Base-by-base conservation (phyloP, 177 flowering plant species). In the Vitis hybrid region DNA sequence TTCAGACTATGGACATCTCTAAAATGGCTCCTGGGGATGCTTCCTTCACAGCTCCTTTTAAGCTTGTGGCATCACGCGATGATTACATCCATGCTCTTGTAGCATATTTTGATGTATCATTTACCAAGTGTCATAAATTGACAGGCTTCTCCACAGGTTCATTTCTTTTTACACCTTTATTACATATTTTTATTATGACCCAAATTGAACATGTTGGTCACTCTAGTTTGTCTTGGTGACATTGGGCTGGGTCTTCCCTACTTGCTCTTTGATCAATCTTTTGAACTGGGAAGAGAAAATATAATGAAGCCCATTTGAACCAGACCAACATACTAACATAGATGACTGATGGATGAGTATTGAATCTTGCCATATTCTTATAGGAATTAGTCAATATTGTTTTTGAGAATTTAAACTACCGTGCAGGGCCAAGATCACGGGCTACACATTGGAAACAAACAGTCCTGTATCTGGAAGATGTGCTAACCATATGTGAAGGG, bases 361-460 rank as follows among this genome's bases (percentile, higher is more conserved):
- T 24, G 28, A 24, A 24, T 24, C 28, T 24, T 24, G 28, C 47
- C 4, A 38, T 38, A 5, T 38, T 38, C 47, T 5, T 38, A 38
- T 7, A 38, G 47, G 47, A 38, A 38, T 38, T 38, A 6, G 9
- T 38, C 47, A 7, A 38, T 38, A 1, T 38, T 11, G 47, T 28
- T 72, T 57, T 18, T 52, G 61, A 51, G 5, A 51, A 13, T n/a
- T 15, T 55, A 62, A 33, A 55, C 73, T 62, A 58, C 33, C 19
- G 57, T 81, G 79, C 86, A 95, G 99, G 99, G 57, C 99, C 98
- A 17, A 87, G 82, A 71, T 94, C 98, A 6, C 82, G 95, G 14
- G 78, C 85, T 9, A 95, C 99, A 1, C 99, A 95, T 66, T 95
- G 99, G 99, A 95, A 95, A 81, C 99, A 95, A 71, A 95, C 99